Evolutionary conservation across 106 monocot genomes (phyloP).

Genomic region (Triglochin maritima): DNA sequence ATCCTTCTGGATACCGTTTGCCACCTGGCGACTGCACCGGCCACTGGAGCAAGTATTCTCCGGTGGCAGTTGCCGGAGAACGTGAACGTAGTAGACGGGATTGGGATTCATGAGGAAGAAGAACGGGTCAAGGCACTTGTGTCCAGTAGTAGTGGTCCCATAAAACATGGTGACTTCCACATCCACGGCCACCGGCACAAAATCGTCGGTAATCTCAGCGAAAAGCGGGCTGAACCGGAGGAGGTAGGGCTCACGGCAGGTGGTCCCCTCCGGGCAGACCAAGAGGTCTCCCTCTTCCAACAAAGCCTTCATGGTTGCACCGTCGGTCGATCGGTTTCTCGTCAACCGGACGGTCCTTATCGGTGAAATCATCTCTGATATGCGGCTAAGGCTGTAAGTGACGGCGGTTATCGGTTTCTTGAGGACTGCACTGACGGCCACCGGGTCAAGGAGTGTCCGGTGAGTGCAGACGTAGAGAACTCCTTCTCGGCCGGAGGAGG

Average conservation of each 20-base stretch:
- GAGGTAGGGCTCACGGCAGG: slow-evolving; percentile 85
- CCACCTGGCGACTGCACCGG: slow-evolving; percentile 32
- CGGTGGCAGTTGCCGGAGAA: slow-evolving; percentile 37
- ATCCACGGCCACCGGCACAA: slow-evolving; percentile 64
- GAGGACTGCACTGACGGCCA: slow-evolving; percentile 38
- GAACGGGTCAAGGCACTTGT: slow-evolving; percentile 67
- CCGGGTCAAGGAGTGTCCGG: slow-evolving; percentile 62
- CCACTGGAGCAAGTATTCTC: slow-evolving; percentile 20
- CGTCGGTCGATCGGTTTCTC: slow-evolving; percentile 39
- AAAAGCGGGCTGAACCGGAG: slow-evolving; percentile 84
- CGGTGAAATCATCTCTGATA: slow-evolving; percentile 57
- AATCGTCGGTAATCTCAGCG: slow-evolving; percentile 63
- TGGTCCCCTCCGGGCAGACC: slow-evolving; percentile 92
- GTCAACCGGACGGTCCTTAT: slow-evolving; percentile 55
- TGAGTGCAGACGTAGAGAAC: slow-evolving; percentile 65
- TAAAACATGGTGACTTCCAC: slow-evolving; percentile 40
- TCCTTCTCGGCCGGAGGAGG: slow-evolving; percentile 8
- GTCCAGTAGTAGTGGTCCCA: slow-evolving; percentile 78
- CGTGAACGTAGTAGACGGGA: slow-evolving; percentile 35
- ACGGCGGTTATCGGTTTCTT: slow-evolving; percentile 46
- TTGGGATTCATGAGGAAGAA: slow-evolving; percentile 61
- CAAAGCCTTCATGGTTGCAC: slow-evolving; percentile 27
- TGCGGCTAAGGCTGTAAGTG: slow-evolving; percentile 75
- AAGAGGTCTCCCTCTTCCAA: slow-evolving; percentile 51
- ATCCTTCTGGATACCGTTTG: slow-evolving; percentile 44